Evolutionary conservation across 108 stramenopile genomes (phyloP).

Genomic region (Cyclotella kingstonii): DNA sequence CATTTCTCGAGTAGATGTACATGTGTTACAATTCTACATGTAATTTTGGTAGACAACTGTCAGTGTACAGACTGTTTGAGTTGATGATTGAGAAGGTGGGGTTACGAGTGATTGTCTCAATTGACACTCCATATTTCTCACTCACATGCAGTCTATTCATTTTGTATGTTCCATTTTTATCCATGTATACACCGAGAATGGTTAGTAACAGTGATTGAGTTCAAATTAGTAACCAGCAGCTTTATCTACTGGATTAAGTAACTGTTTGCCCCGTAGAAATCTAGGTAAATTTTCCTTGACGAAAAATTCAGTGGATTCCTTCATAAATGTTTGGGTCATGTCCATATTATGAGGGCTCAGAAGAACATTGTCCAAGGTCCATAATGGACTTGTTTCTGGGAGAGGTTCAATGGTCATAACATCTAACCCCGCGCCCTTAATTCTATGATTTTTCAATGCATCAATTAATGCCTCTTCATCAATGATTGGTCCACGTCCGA

Average conservation of each 20-base stretch:
- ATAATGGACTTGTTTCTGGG: conserved; percentile 64
- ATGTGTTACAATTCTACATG: too few species aligned
- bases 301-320: conserved; percentile 56
- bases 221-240: conserved; percentile 44
- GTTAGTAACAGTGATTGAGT: too few species aligned
- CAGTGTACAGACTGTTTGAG: too few species aligned
- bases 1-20: too few species aligned
- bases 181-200: too few species aligned
- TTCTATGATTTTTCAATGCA: conserved; percentile 54
- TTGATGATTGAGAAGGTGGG: too few species aligned
- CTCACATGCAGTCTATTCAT: too few species aligned
- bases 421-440: conserved; percentile 87
- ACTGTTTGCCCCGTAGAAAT: conserved; percentile 33
- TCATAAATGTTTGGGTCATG: conserved; percentile 60
- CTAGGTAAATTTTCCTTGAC: conserved; percentile 59
- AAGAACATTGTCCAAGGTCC: conserved; percentile 83
- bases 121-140: too few species aligned
- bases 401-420: conserved; percentile 85
- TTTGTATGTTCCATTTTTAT: too few species aligned
- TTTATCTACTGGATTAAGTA: conserved; percentile 48
- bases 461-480: conserved; percentile 81
- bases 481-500: conserved; percentile 86
- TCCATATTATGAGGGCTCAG: conserved; percentile 86
- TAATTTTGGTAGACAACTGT: too few species aligned
- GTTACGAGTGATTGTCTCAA: too few species aligned